Evolutionary conservation across 208 protist genomes (phyloP), one percentile per base, ranked within the genome.

Genomic region (Leishmania aethiopica): DNA sequence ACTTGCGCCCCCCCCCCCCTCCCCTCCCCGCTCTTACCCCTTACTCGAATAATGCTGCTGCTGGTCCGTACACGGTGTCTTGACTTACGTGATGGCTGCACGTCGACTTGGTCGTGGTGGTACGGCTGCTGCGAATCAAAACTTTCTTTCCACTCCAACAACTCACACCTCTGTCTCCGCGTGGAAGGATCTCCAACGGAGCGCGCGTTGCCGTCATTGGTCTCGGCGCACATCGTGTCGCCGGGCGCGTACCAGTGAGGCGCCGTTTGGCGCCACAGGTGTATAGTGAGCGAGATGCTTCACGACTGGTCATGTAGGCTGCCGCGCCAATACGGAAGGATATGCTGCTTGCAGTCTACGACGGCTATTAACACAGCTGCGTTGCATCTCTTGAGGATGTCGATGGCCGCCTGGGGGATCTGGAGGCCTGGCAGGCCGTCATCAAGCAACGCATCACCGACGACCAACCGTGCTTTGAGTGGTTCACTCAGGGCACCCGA

Each of bases 321-420:
- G n/a, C 53, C 51, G 10, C 51, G 32, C 51, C 53, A 11, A 25
- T 47, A n/a, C n/a, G 75, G 82, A 66, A 51, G 45, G 66, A 76
- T 55, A 32, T 67, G 75, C 75, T 77, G n/a, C 40, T 80, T 51
- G 57, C 53, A 45, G 66, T 55, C n/a, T 80, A 84, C 75, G 75
- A 84, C 45, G 60, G 72, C 69, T 80, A 53, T 3, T 57, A 76
- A 25, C 35, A 62, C 55, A 70, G 42, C 64, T 69, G 71, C 53
- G 5, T 59, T 72, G 75, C 64, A 42, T 69, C 32, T 15, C 55
- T 75, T 51, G 35, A 67, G 11, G 75, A 80, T 60, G 67, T 72
- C 13, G 67, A 84, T 32, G 47, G 25, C n/a, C 67, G 51, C 6
- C 42, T 84, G 25, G 55, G 2, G n/a, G 66, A 80, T 3, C 25